Conservation (phyloP, 2,329 filamentous ascomycete species). For the Graphilbum ipis-grandicollis region DNA sequence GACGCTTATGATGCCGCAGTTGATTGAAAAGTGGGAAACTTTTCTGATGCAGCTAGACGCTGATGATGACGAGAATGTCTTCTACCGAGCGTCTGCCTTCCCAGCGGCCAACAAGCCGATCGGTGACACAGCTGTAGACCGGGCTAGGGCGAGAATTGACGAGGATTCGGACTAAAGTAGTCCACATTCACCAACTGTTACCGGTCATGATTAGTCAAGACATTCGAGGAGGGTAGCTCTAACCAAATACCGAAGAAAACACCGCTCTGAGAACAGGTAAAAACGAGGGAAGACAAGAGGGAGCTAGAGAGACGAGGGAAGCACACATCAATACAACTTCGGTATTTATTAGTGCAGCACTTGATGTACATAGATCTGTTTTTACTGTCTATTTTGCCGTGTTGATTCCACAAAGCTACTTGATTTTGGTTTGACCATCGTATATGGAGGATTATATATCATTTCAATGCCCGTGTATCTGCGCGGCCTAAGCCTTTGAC, state of each 20-base stretch:
- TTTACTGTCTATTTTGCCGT: neutral
- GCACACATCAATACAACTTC: conserved; percentile 2
- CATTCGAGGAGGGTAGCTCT: no score
- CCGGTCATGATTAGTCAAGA: no score
- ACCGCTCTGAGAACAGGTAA: no score
- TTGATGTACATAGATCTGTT: neutral
- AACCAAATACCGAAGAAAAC: no score
- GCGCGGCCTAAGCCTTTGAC: no score
- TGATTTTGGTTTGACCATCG: no score
- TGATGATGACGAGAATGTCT: conserved; percentile 64
- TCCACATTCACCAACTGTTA: no score
- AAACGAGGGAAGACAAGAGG: no score
- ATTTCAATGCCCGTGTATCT: neutral
- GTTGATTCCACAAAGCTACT: no score
- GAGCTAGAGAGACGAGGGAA: no score
- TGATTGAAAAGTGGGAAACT: conserved; percentile 90
- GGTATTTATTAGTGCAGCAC: no score
- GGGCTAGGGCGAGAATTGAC: conserved; percentile 39
- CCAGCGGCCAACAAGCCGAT: conserved; percentile 23
- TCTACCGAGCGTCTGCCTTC: conserved; percentile 46
- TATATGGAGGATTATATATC: neutral
- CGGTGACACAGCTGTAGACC: conserved; percentile 42
- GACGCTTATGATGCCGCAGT: conserved; percentile 17
- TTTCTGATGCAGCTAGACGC: conserved; percentile 92
- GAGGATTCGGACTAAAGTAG: conserved; percentile 42